Percentiles rank a stretch among this genome's conserved stretches.
phyloP scores from a whole-genome alignment of 192 early-diverging fungal genomes.

The Funneliformis geosporum region DNA sequence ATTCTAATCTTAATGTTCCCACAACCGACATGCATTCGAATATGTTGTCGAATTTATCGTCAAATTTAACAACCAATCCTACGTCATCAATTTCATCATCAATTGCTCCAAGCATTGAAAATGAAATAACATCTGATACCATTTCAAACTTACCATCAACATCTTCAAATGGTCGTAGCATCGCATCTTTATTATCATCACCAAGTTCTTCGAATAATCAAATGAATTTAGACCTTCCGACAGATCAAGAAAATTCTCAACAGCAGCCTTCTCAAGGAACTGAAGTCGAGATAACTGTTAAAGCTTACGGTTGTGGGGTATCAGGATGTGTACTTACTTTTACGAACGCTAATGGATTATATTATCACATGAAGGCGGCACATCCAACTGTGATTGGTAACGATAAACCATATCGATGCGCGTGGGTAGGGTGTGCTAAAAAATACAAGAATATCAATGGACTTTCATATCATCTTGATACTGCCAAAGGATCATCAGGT shows the following conservation, averaged over 20 bases:
- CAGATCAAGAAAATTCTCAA: not conserved
- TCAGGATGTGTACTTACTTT: slow-evolving; percentile 37
- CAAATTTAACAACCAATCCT: not conserved
- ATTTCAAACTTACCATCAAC: not conserved
- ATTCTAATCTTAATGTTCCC: not conserved
- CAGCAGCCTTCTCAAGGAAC: not conserved
- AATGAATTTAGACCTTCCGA: not conserved
- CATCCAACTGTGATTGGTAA: slow-evolving; percentile 32
- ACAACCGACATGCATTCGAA: not conserved
- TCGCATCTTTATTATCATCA: slow-evolving; percentile 11
- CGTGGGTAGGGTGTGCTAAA: slow-evolving; percentile 64
- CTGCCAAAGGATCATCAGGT: slow-evolving; percentile 34
- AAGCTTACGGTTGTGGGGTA: slow-evolving; percentile 45
- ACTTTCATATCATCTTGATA: slow-evolving; percentile 76
- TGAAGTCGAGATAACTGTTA: not conserved
- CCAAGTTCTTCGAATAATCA: not conserved
- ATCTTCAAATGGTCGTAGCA: slow-evolving; percentile 4
- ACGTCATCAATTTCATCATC: not conserved
- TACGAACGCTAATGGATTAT: slow-evolving; percentile 38
- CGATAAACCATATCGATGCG: slow-evolving; percentile 68
- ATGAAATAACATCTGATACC: not conserved
- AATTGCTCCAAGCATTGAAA: not conserved
- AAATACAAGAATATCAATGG: slow-evolving; percentile 84
- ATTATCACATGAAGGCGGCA: slow-evolving; percentile 44
- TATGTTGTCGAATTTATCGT: not conserved